These are phyloP conservation scores for Rosa hybrid DNA, from an alignment of 331 rosid species.

Conservation along the genomic window DNA sequence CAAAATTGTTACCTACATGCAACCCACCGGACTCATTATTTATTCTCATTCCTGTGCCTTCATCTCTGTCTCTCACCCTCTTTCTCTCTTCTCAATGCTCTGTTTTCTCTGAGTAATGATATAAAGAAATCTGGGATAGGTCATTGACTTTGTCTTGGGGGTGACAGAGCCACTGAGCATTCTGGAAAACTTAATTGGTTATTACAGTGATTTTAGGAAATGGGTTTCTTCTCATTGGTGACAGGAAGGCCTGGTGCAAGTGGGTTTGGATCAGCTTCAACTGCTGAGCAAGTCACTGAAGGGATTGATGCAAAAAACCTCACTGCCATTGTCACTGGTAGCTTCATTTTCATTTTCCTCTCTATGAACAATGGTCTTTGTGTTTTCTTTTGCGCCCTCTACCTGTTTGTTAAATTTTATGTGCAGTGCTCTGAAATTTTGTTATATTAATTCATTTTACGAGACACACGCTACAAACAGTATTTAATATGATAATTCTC, in stretches of 20 bases:
- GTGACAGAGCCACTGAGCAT: background rate
- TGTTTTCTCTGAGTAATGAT: background rate
- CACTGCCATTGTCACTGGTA: conserved; percentile 87
- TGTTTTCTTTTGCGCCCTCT: background rate
- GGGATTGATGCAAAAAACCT: conserved; percentile 72
- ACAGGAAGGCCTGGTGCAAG: conserved; percentile 73
- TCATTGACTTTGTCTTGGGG: background rate
- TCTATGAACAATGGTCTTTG: background rate
- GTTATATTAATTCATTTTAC: background rate
- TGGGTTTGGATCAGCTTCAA: conserved; percentile 91
- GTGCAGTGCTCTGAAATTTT: background rate
- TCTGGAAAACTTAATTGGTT: background rate
- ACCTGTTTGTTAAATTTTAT: background rate
- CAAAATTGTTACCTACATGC: conserved; percentile 28
- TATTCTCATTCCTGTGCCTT: conserved; percentile 14
- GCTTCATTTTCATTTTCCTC: background rate
- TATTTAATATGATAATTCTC: no score
- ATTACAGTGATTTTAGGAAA: conserved; percentile 4
- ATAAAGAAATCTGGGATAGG: background rate
- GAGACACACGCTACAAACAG: background rate
- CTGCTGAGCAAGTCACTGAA: conserved; percentile 74
- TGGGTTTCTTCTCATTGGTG: conserved; percentile 53
- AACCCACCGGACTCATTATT: conserved; percentile 12
- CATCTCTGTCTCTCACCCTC: background rate
- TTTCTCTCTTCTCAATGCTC: background rate